phyloP scores from a whole-genome alignment of 2,329 filamentous ascomycete species.

The Fusarium austroafricanum region DNA sequence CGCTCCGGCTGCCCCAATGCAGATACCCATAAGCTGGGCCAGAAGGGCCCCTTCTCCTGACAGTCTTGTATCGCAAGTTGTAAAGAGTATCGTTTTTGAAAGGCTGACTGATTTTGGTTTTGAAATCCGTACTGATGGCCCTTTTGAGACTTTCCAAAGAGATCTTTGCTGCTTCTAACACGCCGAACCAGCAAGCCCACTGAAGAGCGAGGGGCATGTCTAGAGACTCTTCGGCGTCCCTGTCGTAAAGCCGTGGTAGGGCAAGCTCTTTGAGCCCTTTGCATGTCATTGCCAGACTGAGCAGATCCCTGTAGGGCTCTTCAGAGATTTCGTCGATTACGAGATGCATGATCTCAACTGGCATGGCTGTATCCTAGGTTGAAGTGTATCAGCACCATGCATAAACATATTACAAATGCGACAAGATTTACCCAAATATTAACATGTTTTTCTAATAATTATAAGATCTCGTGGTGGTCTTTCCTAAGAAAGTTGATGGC shows the following conservation, averaged over 20 bases:
- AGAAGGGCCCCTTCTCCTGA: not conserved
- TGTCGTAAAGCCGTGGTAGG: constrained; percentile 21
- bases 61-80: constrained; percentile 14
- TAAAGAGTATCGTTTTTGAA: constrained; percentile 21
- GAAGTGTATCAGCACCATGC: not conserved
- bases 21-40: constrained; percentile 17
- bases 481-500: not conserved
- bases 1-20: constrained; percentile 14
- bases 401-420: not conserved
- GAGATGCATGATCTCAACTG: constrained; percentile 21
- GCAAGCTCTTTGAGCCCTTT: constrained; percentile 6
- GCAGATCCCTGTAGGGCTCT: constrained; percentile 12
- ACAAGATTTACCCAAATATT: not conserved
- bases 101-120: constrained; percentile 7
- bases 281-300: constrained; percentile 19
- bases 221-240: constrained; percentile 15
- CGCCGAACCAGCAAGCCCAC: constrained; percentile 38
- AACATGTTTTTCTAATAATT: not conserved
- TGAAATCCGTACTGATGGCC: not conserved
- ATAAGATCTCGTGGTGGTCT: not conserved
- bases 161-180: constrained; percentile 12
- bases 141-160: constrained; percentile 16
- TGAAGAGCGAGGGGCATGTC: constrained; percentile 20
- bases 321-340: constrained; percentile 23
- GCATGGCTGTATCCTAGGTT: constrained; percentile 14